Conservation (phyloP, 208 protist species). For the Acanthamoeba healyi region DNA sequence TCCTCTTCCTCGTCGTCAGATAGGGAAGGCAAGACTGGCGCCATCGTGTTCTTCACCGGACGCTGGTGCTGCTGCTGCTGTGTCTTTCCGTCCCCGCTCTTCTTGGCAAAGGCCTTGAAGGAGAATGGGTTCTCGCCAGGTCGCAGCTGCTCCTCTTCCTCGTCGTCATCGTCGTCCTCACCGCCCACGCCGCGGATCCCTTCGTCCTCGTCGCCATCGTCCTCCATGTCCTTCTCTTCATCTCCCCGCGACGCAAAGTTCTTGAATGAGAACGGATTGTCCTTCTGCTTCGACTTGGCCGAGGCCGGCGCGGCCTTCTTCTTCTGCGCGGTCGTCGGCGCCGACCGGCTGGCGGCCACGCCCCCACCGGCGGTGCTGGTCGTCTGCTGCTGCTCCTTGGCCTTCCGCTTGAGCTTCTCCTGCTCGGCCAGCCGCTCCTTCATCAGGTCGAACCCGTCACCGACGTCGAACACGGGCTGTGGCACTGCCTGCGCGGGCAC, state of each 20-base stretch:
- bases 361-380: not conserved
- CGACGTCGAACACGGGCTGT: not conserved
- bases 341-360: not conserved
- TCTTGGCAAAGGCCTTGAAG: slow-evolving; percentile 72
- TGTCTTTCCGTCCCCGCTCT: not conserved
- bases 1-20: slow-evolving; percentile 4
- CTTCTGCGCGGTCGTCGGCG: too few relatives aligned
- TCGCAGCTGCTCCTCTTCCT: not conserved
- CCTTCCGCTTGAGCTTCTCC: slow-evolving; percentile 61
- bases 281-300: slow-evolving; percentile 20
- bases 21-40: not conserved
- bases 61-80: not conserved
- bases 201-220: slow-evolving; percentile 1
- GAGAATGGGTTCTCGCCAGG: slow-evolving; percentile 67
- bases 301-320: not conserved
- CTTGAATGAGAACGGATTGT: slow-evolving; percentile 73
- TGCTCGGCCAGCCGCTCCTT: slow-evolving; percentile 44
- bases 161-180: not conserved
- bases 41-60: not conserved
- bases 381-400: not conserved
- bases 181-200: not conserved
- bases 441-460: slow-evolving; percentile 38
- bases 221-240: slow-evolving; percentile 43
- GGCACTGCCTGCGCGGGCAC: too few relatives aligned
- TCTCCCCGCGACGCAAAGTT: slow-evolving; percentile 1